Base-by-base conservation (phyloP, 768 basidiomycete species). In the Gelatoporia subvermispora region DNA sequence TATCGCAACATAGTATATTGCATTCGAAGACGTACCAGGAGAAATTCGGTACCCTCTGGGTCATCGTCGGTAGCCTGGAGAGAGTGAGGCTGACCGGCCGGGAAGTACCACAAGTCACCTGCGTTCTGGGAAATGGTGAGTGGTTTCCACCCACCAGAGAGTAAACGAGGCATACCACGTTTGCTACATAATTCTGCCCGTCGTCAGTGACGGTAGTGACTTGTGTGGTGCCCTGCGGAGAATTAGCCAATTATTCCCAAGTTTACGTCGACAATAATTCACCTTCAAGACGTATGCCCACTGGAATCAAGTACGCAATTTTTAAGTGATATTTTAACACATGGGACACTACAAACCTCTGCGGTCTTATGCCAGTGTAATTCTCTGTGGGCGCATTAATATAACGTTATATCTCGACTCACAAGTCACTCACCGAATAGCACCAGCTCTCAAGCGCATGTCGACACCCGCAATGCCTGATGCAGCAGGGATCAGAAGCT, bases 91-190 rank as follows among this genome's bases (percentile, higher is more conserved):
- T 73, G 66, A 20, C 77, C 77, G 13, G 78, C 67, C 8, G 77
- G 78, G 68, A 79, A 78, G 62, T 69, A 80, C 78, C 78, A 79
- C 7, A 78, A 58, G 55, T 79, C 77, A n/a, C 76, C 77, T 25
- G 72, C 64, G 25, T 63, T 57, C 52, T 60, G 42, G 5, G 22
- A 3, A n/a, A 11, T 7, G 2, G 42, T 47, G 45, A 39, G 43
- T 18, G 17, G 37, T 44, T 21, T 21, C 9, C 35, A 50, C 34
- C 17, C 10, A 36, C 42, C 24, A 40, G 44, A 22, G 21, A 28
- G 17, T 16, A 20, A 31, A 20, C 25, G 36, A 34, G 5, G 21
- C 53, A 34, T 23, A 55, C 62, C 42, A 78, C 72, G 41, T 72
- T 78, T 20, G 72, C 71, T 35, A 79, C 57, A 52, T 67, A 79